phyloP scores from a whole-genome alignment of 352 stramenopile genomes.

The Phytophthora fragariae region DNA sequence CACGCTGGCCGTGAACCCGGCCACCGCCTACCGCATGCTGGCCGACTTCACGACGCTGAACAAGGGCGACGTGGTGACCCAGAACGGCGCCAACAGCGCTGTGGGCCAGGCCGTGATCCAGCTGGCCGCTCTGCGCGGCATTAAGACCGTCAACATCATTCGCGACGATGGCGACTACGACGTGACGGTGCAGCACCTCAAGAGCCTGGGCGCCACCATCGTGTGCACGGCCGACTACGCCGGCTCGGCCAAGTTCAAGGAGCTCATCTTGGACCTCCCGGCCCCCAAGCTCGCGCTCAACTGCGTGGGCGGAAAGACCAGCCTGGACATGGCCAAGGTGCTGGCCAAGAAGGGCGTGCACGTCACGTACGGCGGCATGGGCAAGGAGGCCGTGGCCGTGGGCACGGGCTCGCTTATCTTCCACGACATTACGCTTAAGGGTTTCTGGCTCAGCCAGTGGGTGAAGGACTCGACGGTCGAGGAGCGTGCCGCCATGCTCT shows the following conservation, averaged over 20 bases:
- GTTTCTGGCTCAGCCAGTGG: slow-evolving; percentile 90
- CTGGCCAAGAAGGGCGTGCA: slow-evolving; percentile 80
- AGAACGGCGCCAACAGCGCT: slow-evolving; percentile 91
- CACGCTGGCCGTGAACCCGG: slow-evolving; percentile 84
- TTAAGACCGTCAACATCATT: slow-evolving; percentile 93
- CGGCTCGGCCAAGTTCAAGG: slow-evolving; percentile 84
- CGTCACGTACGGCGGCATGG: slow-evolving; percentile 86
- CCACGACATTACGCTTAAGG: slow-evolving; percentile 89
- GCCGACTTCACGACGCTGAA: slow-evolving; percentile 83
- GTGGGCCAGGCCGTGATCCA: slow-evolving; percentile 91
- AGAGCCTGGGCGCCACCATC: slow-evolving; percentile 80
- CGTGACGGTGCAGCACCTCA: slow-evolving; percentile 76
- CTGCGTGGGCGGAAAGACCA: slow-evolving; percentile 78
- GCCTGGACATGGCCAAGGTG: slow-evolving; percentile 71
- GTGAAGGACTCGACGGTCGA: slow-evolving; percentile 69
- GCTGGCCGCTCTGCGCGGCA: slow-evolving; percentile 83
- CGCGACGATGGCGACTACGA: slow-evolving; percentile 86
- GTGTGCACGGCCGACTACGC: slow-evolving; percentile 80
- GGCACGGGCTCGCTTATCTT: slow-evolving; percentile 85
- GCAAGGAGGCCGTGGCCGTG: slow-evolving; percentile 73
- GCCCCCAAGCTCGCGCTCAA: slow-evolving; percentile 88
- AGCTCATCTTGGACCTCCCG: slow-evolving; percentile 83
- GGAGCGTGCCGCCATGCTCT: slow-evolving; percentile 73
- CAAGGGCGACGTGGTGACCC: slow-evolving; percentile 88
- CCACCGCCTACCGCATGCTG: slow-evolving; percentile 88